Percentiles rank a stretch among this genome's conserved stretches.
These are phyloP conservation scores for Exsudoporus floridanus DNA, from an alignment of 1,284 basidiomycete genomes.

Conservation along the genomic window DNA sequence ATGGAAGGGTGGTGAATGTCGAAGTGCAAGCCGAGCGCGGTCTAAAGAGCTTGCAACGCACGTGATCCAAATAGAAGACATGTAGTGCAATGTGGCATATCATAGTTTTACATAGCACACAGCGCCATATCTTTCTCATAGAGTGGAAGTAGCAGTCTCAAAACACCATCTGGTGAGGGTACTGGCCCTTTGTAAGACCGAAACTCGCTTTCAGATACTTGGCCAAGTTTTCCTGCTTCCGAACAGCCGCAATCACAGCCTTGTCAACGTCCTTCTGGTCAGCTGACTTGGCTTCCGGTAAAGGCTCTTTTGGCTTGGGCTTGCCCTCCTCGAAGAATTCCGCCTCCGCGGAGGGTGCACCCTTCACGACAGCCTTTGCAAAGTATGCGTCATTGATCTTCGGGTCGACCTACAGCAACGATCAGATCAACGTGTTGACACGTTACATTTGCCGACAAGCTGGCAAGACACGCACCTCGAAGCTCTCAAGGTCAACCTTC, in stretches of 20 bases:
- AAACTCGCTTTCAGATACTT: slow-evolving; percentile 96
- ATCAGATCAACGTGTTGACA: slow-evolving; percentile 10
- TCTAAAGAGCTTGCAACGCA: slow-evolving; percentile 1
- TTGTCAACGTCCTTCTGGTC: slow-evolving; percentile 96
- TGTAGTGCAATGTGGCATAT: slow-evolving; percentile 18
- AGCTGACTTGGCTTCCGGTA: slow-evolving; percentile 85
- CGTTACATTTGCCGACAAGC: slow-evolving; percentile 6
- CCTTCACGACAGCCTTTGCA: slow-evolving; percentile 75
- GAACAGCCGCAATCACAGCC: slow-evolving; percentile 81
- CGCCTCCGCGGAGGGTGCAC: slow-evolving; percentile 80
- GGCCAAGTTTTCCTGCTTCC: slow-evolving; percentile 88
- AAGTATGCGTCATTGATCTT: slow-evolving; percentile 98
- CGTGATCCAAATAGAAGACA: slow-evolving; percentile 16
- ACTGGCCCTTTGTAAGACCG: slow-evolving; percentile 94
- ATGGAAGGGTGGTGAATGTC: background rate
- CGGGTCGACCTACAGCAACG: slow-evolving; percentile 62
- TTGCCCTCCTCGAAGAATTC: slow-evolving; percentile 96
- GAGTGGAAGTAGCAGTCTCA: slow-evolving; percentile 41
- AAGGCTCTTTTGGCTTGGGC: slow-evolving; percentile 88
- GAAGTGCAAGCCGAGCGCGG: background rate
- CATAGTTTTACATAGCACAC: slow-evolving; percentile 30
- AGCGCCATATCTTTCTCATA: slow-evolving; percentile 14
- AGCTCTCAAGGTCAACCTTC: slow-evolving; percentile 81
- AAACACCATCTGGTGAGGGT: slow-evolving; percentile 86
- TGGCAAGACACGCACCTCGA: slow-evolving; percentile 54